Percentiles rank a stretch among this genome's conserved stretches.
Conservation (phyloP, 352 stramenopile species). For the Pythium brassicae region DNA sequence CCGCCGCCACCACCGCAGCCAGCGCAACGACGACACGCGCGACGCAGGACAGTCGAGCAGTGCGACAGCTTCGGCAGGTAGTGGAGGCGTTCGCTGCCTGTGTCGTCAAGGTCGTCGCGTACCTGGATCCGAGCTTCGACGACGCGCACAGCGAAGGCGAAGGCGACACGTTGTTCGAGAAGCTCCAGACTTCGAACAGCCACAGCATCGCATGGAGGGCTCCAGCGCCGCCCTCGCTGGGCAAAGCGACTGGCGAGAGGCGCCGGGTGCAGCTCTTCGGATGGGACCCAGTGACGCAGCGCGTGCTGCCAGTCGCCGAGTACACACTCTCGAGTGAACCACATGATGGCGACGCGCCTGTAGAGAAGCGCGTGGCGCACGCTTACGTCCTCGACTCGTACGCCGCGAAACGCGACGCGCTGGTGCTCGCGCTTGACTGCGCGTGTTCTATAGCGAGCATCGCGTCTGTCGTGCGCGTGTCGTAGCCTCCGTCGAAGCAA, state of each 20-base stretch:
- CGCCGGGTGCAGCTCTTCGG: constrained; percentile 24
- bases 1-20: background rate
- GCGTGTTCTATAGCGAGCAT: constrained; percentile 33
- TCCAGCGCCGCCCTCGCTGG: background rate
- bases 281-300: constrained; percentile 26
- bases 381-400: constrained; percentile 43
- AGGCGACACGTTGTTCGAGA: constrained; percentile 16
- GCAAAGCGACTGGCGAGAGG: background rate
- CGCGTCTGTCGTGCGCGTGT: constrained; percentile 29
- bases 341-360: background rate
- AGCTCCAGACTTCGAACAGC: constrained; percentile 25
- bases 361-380: constrained; percentile 21
- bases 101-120: constrained; percentile 15
- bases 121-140: background rate
- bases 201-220: background rate
- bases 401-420: constrained; percentile 32
- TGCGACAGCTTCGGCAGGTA: constrained; percentile 29
- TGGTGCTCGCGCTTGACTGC: constrained; percentile 41
- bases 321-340: constrained; percentile 10
- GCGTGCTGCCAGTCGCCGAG: constrained; percentile 17
- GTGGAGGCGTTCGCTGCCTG: constrained; percentile 24
- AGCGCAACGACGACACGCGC: background rate
- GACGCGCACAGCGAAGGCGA: constrained; percentile 8
- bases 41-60: constrained; percentile 7
- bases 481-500: constrained; percentile 9